Conservation (phyloP, 805 yeast species). For the Myxozyma vanderwaltii region DNA sequence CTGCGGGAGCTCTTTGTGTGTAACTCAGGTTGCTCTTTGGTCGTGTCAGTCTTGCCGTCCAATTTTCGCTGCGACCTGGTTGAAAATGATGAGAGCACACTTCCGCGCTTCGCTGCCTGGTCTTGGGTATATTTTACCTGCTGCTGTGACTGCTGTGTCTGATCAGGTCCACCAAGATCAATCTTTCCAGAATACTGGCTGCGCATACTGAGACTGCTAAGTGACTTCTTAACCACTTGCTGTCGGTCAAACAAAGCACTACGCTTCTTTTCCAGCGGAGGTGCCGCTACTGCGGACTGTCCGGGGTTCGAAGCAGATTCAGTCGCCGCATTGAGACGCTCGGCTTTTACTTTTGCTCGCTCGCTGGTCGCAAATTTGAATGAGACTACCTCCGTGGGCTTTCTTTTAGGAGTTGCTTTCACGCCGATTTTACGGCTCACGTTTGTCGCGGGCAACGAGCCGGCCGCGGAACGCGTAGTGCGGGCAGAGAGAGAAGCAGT, state of each 20-base stretch:
- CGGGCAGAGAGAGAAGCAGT: background rate
- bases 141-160: constrained; percentile 4
- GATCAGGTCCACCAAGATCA: constrained; percentile 4
- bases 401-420: background rate
- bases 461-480: background rate
- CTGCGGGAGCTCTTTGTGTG: constrained; percentile 2
- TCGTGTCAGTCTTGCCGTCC: background rate
- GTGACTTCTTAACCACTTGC: constrained; percentile 25
- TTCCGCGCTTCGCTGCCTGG: background rate
- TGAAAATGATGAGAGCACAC: background rate
- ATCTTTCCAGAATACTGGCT: constrained; percentile 20
- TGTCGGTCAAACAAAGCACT: constrained; percentile 32
- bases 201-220: constrained; percentile 30
- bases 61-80: background rate
- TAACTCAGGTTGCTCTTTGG: background rate
- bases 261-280: constrained; percentile 23
- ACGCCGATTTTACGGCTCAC: background rate
- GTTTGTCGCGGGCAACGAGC: background rate
- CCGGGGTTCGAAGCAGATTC: background rate
- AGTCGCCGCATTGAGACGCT: background rate
- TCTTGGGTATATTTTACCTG: background rate
- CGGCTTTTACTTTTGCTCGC: constrained; percentile 7
- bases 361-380: constrained; percentile 23
- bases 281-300: background rate
- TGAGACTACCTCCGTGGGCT: constrained; percentile 15